phyloP scores from a whole-genome alignment of 768 basidiomycete species.

The Postia placenta region DNA sequence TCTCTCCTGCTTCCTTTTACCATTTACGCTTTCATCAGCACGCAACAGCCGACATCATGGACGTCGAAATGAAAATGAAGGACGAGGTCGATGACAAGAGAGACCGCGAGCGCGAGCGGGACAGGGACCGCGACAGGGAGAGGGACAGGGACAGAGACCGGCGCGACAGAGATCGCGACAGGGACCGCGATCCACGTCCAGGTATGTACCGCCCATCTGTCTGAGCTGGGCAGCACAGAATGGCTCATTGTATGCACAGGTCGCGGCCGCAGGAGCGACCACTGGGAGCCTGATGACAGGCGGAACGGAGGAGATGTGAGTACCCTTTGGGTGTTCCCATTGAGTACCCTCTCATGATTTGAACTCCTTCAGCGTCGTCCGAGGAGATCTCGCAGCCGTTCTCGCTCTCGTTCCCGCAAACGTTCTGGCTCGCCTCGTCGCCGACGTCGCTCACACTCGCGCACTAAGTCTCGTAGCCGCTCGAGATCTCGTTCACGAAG shows the following conservation, averaged over 20 bases:
- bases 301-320: constrained; percentile 70
- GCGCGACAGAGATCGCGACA: constrained; percentile 24
- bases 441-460: constrained; percentile 50
- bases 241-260: no score
- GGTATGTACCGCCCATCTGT: constrained; percentile 40
- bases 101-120: constrained; percentile 35
- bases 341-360: not conserved
- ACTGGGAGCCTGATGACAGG: constrained; percentile 81
- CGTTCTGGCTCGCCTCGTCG: constrained; percentile 63
- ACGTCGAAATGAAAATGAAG: constrained; percentile 77
- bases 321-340: constrained; percentile 8
- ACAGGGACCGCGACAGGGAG: constrained; percentile 35
- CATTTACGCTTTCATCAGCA: not conserved
- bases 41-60: constrained; percentile 39
- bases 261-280: constrained; percentile 51
- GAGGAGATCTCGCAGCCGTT: constrained; percentile 61
- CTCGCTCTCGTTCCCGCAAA: constrained; percentile 65
- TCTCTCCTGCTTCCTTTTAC: not conserved
- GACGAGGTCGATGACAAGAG: constrained; percentile 66
- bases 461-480: constrained; percentile 44
- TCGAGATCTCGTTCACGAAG: constrained; percentile 56
- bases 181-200: constrained; percentile 48
- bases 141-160: constrained; percentile 43
- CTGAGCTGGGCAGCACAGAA: no score
- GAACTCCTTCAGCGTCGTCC: constrained; percentile 12